Evolutionary conservation across 352 stramenopile species (phyloP).

Genomic region (Pythium oligandrum): DNA sequence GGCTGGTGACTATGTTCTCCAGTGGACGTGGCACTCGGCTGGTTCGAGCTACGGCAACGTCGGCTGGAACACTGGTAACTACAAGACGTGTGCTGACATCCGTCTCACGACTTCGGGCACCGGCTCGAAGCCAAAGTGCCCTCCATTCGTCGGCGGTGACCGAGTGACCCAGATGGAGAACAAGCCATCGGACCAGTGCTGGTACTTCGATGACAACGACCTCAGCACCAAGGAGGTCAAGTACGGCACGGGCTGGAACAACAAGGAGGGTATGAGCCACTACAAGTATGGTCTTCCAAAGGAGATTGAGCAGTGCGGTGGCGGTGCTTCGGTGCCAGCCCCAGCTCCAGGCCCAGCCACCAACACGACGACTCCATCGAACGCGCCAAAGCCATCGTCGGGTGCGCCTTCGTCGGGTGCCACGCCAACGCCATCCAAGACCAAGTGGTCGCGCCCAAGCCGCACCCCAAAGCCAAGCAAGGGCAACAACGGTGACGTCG

Average conservation of each 20-base stretch:
- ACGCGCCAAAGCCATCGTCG: too few species aligned
- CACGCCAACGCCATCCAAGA: too few species aligned
- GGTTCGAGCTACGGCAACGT: slow-evolving; percentile 51
- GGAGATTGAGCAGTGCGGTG: slow-evolving; percentile 36
- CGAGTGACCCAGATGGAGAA: slow-evolving; percentile 41
- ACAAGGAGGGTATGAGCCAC: slow-evolving; percentile 31
- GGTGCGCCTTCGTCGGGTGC: too few species aligned
- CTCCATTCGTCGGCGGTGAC: slow-evolving; percentile 45
- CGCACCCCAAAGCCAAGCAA: too few species aligned
- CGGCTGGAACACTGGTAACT: slow-evolving; percentile 40
- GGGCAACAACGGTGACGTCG: too few species aligned
- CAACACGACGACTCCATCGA: too few species aligned
- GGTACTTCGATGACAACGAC: slow-evolving; percentile 55
- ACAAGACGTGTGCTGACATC: slow-evolving; percentile 52
- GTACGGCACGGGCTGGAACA: slow-evolving; percentile 12
- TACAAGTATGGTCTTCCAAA: slow-evolving; percentile 48
- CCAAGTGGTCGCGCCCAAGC: too few species aligned
- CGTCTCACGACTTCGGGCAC: slow-evolving; percentile 33
- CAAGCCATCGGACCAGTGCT: slow-evolving; percentile 35
- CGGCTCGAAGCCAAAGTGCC: slow-evolving; percentile 28
- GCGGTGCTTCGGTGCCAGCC: slow-evolving; percentile 5
- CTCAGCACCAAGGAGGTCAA: slow-evolving; percentile 39
- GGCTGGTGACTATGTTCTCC: slow-evolving; percentile 49
- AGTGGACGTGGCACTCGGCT: slow-evolving; percentile 49
- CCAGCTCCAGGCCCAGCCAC: too few species aligned